Conservation (phyloP, 2,329 filamentous ascomycete genomes). For the Pseudogymnoascus pannorum region DNA sequence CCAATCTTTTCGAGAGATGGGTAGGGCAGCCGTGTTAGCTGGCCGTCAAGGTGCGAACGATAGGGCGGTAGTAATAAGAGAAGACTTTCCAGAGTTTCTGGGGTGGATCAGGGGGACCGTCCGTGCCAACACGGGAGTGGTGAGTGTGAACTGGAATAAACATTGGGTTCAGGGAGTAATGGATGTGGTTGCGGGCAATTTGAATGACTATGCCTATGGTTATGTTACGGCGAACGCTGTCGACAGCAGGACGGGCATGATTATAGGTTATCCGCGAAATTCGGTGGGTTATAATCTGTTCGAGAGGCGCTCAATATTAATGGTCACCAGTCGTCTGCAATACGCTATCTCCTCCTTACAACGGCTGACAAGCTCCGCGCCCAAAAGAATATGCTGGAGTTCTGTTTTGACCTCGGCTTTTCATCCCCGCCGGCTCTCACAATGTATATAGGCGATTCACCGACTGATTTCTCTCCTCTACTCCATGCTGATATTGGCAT, state of each 20-base stretch:
- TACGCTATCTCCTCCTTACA: slow-evolving; percentile 10
- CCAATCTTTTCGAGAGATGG: slow-evolving; percentile 16
- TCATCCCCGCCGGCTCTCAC: not conserved
- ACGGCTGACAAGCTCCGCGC: slow-evolving; percentile 22
- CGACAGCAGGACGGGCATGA: not conserved
- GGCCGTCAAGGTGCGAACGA: not conserved
- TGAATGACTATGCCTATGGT: not conserved
- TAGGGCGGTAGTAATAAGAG: not conserved
- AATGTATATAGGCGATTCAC: slow-evolving; percentile 27
- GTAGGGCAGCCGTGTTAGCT: slow-evolving; percentile 13
- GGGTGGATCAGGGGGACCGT: not conserved
- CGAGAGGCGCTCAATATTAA: slow-evolving; percentile 17
- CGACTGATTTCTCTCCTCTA: slow-evolving; percentile 27
- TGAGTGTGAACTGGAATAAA: slow-evolving; percentile 16
- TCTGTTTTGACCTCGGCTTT: not conserved
- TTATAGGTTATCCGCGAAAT: not conserved
- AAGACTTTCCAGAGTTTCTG: not conserved
- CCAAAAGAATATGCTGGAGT: slow-evolving; percentile 18
- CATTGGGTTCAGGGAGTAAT: slow-evolving; percentile 18
- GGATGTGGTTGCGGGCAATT: slow-evolving; percentile 10
- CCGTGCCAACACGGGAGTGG: not conserved
- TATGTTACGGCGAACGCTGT: not conserved
- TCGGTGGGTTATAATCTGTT: not conserved
- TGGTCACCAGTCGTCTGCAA: slow-evolving; percentile 11
- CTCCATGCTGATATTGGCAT: slow-evolving; percentile 18